Evolutionary conservation across 1,139 yeast species (phyloP), one percentile per base, ranked within the genome.

Genomic region (Yamadazyma spencermartinsiae): DNA sequence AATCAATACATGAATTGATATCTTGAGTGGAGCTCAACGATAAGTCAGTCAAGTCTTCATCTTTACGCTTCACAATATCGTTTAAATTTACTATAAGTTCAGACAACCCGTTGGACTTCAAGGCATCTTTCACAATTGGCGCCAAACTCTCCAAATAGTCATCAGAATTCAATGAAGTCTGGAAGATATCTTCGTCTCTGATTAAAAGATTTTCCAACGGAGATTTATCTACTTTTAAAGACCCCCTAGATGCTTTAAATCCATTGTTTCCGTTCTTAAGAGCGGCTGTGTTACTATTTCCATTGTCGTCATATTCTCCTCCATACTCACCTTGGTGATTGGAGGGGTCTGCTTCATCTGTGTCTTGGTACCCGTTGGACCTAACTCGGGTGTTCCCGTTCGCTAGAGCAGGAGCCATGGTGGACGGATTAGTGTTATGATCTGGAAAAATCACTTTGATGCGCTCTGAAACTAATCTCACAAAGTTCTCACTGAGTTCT

Each of bases 131-230:
- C 44, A 87, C 73, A n/a, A 86, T 74, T 1, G 95, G 95, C 2
- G 89, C 86, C 43, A 87, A 68, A 58, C 85, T 87, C 48, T 87
- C 95, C 31, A 87, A 62, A 55, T 82, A 85, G 51, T 85, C 90
- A 39, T 82, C 86, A 1, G 88, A 78, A 37, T 73, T 68, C 26
- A 79, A 57, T 1, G 82, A 71, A 1, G 74, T 67, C 43, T 68
- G 74, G 49, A 70, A 72, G 32, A 71, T 65, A 46, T 71, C 76
- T 34, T 71, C 76, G 46, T 72, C 74, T 34, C 75, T 57, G 11
- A 72, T 55, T 26, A 72, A 56, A 17, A 72, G 52, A 43, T 62
- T 66, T 45, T 71, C 76, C 33, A 72, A 53, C 30, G 65, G 71
- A 14, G 65, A 47, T n/a, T 63, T 61, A 28, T 66, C 68, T 13